Conservation (phyloP, 768 basidiomycete genomes). For the Sporobolomyces roseus region DNA sequence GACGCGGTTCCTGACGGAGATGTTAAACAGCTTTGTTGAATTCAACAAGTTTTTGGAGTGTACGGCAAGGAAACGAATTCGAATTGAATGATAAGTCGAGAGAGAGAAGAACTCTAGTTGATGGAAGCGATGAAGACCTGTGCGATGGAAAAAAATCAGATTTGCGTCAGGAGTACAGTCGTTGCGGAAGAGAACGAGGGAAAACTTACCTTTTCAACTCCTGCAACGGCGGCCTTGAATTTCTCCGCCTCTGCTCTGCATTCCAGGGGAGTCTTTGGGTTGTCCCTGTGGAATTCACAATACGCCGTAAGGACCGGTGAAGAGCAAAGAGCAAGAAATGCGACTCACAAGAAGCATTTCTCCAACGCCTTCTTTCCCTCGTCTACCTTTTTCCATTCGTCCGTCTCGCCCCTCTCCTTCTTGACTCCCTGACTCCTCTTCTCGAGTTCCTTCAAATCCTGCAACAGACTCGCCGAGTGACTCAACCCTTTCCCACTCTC, state of each 20-base stretch:
- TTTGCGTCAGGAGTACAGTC: too few relatives aligned
- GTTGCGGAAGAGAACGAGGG: background rate
- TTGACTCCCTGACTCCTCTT: conserved; percentile 65
- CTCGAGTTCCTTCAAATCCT: conserved; percentile 71
- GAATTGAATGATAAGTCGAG: too few relatives aligned
- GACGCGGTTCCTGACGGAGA: too few relatives aligned
- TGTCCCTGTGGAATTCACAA: conserved; percentile 10
- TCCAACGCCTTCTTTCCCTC: conserved; percentile 60
- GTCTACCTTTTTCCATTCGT: conserved; percentile 55
- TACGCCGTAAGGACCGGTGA: background rate
- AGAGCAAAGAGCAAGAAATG: conserved; percentile 48
- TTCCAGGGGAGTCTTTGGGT: conserved; percentile 35
- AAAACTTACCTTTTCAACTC: conserved; percentile 30
- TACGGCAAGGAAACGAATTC: too few relatives aligned
- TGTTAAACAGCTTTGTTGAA: too few relatives aligned
- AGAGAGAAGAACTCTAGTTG: too few relatives aligned
- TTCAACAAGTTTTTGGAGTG: too few relatives aligned
- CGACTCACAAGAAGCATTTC: conserved; percentile 63
- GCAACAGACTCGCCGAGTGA: conserved; percentile 60
- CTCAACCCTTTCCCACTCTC: conserved; percentile 52
- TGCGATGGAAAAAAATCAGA: too few relatives aligned
- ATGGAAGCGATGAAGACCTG: conserved; percentile 31
- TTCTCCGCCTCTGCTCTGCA: conserved; percentile 36
- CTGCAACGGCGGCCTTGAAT: conserved; percentile 42
- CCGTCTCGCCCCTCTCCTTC: conserved; percentile 53